These are phyloP conservation scores for Pseudopithomyces maydicus DNA, from an alignment of 2,329 filamentous ascomycete genomes.

Conservation along the genomic window DNA sequence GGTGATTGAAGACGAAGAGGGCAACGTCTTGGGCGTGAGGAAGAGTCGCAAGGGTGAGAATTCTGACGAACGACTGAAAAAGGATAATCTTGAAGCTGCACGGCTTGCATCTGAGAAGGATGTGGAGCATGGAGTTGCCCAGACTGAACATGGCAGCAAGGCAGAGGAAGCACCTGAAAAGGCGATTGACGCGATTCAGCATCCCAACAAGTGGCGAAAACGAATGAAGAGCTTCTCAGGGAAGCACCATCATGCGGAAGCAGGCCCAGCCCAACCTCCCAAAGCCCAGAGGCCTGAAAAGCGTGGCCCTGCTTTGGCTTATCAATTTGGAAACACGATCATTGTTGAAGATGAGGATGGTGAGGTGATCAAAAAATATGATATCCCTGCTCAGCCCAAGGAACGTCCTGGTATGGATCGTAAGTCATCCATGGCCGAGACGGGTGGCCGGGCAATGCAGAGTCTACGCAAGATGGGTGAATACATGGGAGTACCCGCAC, in stretches of 20 bases:
- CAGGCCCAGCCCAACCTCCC: slow-evolving; percentile 33
- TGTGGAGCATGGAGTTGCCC: slow-evolving; percentile 49
- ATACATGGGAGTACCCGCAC: slow-evolving; percentile 53
- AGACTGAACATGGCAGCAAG: slow-evolving; percentile 55
- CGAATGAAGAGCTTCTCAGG: slow-evolving; percentile 55
- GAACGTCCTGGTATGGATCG: slow-evolving; percentile 39
- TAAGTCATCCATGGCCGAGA: slow-evolving; percentile 38
- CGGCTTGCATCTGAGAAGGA: slow-evolving; percentile 60
- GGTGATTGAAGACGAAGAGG: slow-evolving; percentile 83
- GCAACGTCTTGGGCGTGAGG: slow-evolving; percentile 78
- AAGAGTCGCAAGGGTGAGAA: slow-evolving; percentile 47
- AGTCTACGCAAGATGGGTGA: slow-evolving; percentile 59
- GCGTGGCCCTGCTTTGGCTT: slow-evolving; percentile 77
- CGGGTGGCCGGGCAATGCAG: slow-evolving; percentile 47
- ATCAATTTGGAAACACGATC: slow-evolving; percentile 86
- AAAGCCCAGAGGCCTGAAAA: slow-evolving; percentile 45
- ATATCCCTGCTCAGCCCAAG: slow-evolving; percentile 64
- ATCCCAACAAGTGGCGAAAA: slow-evolving; percentile 48
- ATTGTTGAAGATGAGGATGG: slow-evolving; percentile 88
- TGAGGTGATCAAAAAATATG: slow-evolving; percentile 84
- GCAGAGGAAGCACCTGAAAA: slow-evolving; percentile 42
- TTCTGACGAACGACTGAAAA: slow-evolving; percentile 65
- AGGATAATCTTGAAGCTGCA: slow-evolving; percentile 60
- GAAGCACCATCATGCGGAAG: slow-evolving; percentile 49
- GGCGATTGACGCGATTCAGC: slow-evolving; percentile 41